These are phyloP conservation scores for Xylaria arbuscula DNA, from an alignment of 2,329 filamentous ascomycete species.

Conservation along the genomic window DNA sequence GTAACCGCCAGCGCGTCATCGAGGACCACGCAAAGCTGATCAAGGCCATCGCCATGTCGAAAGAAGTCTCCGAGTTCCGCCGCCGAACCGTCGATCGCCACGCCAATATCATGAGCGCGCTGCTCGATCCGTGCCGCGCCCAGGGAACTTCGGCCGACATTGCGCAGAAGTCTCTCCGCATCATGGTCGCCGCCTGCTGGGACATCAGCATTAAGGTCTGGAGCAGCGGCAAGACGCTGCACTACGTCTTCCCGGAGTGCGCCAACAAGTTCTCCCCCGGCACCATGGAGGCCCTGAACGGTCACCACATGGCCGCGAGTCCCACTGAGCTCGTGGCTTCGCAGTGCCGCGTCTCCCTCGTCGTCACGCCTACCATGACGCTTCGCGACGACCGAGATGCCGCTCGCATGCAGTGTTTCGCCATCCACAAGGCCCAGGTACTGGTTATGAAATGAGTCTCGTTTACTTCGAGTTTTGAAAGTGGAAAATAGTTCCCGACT, in stretches of 20 bases:
- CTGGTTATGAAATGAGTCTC: conserved; percentile 48
- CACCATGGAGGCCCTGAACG: conserved; percentile 48
- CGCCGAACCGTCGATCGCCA: conserved; percentile 40
- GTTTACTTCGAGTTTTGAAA: neutral
- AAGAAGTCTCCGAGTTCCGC: conserved; percentile 38
- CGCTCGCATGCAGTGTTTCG: conserved; percentile 37
- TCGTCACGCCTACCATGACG: conserved; percentile 47
- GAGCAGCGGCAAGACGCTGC: conserved; percentile 48
- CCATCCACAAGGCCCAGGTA: conserved; percentile 48
- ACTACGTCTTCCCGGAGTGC: conserved; percentile 49
- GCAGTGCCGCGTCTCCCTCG: conserved; percentile 47
- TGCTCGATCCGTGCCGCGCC: conserved; percentile 47
- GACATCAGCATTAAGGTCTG: conserved; percentile 48
- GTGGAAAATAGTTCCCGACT: neutral
- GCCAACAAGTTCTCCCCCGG: conserved; percentile 43
- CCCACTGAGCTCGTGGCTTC: conserved; percentile 42
- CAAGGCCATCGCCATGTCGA: conserved; percentile 37
- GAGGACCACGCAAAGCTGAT: conserved; percentile 49
- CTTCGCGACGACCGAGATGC: conserved; percentile 45
- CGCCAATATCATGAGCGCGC: conserved; percentile 38
- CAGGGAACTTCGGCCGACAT: conserved; percentile 33
- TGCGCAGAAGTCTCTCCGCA: conserved; percentile 38
- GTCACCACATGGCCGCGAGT: conserved; percentile 32
- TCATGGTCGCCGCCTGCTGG: conserved; percentile 44
- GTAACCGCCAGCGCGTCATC: conserved; percentile 46